Evolutionary conservation across 2,329 filamentous ascomycete species (phyloP).

Genomic region (Microcera coccophila): DNA sequence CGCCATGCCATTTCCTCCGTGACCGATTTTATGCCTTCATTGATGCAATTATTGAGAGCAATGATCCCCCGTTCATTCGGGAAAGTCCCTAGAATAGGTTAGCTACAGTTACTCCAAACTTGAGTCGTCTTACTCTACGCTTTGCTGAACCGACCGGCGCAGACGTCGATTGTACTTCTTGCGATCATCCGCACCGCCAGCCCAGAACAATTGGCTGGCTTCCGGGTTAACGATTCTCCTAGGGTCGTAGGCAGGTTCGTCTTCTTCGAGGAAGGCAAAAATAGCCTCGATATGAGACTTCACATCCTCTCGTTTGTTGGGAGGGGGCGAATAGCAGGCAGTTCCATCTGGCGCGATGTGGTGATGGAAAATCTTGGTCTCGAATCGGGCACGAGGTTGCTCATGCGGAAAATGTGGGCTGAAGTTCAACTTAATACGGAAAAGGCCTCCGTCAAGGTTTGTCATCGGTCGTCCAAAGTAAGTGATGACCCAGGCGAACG

Average conservation of each 20-base stretch:
- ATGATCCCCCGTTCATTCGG: conserved; percentile 29
- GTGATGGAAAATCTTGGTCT: conserved; percentile 83
- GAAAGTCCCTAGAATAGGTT: conserved; percentile 30
- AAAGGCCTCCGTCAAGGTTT: conserved; percentile 86
- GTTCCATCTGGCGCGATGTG: conserved; percentile 76
- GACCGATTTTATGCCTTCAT: no score
- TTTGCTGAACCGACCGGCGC: conserved; percentile 70
- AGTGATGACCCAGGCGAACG: conserved; percentile 83
- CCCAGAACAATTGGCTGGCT: conserved; percentile 84
- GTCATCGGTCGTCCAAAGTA: conserved; percentile 93
- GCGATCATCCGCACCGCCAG: conserved; percentile 64
- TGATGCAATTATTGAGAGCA: no score
- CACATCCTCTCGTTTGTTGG: conserved; percentile 65
- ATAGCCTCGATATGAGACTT: conserved; percentile 80
- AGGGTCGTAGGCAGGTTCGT: conserved; percentile 83
- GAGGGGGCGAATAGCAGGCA: conserved; percentile 72
- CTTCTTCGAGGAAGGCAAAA: conserved; percentile 78
- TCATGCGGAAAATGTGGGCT: conserved; percentile 84
- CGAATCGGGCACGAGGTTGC: conserved; percentile 77
- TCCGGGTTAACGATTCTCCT: conserved; percentile 82
- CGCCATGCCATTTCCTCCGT: no score
- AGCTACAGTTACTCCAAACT: background rate
- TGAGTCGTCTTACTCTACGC: conserved; percentile 51
- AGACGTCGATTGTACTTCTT: conserved; percentile 81
- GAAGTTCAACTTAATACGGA: conserved; percentile 74